These are phyloP conservation scores for Boletus coccyginus DNA, from an alignment of 768 basidiomycete species.

Conservation along the genomic window DNA sequence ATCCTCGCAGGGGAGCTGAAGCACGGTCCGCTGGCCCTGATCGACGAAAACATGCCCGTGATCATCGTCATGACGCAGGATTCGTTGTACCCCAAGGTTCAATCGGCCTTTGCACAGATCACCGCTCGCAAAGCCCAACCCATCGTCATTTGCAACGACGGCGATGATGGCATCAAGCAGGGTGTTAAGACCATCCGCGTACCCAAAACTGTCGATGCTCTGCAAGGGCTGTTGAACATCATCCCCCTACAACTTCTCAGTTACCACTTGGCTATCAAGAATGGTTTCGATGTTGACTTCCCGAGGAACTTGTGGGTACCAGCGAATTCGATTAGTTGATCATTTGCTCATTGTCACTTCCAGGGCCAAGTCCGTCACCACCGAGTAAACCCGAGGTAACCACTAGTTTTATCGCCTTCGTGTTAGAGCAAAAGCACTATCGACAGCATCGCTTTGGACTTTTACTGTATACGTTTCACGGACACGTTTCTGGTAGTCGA, in stretches of 20 bases:
- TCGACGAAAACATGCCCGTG: constrained; percentile 98
- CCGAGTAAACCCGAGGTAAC: constrained; percentile 46
- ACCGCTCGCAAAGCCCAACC: constrained; percentile 95
- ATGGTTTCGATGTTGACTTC: constrained; percentile 98
- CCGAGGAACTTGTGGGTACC: constrained; percentile 84
- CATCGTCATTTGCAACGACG: constrained; percentile 94
- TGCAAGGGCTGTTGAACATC: constrained; percentile 96
- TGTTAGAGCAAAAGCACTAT: not conserved
- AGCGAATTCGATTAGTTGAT: constrained; percentile 1
- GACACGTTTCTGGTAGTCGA: constrained; percentile 26
- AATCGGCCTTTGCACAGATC: constrained; percentile 94
- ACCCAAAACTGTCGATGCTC: constrained; percentile 88
- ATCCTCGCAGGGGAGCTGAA: constrained; percentile 99
- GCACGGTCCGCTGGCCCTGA: constrained; percentile 95
- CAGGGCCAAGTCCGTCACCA: constrained; percentile 77
- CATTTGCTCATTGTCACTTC: constrained; percentile 10
- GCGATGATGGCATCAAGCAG: constrained; percentile 73
- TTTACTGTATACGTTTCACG: constrained; percentile 18
- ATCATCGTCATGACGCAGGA: constrained; percentile 99
- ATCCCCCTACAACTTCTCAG: constrained; percentile 94
- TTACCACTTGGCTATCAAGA: constrained; percentile 94
- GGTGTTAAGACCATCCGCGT: constrained; percentile 89
- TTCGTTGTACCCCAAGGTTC: constrained; percentile 97
- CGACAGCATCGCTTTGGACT: constrained; percentile 13
- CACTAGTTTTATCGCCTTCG: not conserved